Conservation (phyloP, 192 early-diverging fungal genomes). For the Coemansia sp. region DNA sequence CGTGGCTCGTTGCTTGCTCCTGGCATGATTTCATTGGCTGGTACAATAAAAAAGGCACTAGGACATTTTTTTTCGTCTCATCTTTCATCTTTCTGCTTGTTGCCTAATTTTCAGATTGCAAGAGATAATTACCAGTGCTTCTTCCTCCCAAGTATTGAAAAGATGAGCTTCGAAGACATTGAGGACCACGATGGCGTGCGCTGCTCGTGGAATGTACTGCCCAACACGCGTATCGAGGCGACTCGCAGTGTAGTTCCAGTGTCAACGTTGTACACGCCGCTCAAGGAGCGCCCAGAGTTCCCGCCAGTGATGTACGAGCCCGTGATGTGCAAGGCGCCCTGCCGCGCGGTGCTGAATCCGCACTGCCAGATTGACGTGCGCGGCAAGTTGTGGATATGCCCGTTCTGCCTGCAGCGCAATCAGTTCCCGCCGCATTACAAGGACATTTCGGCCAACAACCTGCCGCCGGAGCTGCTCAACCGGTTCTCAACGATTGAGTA, state of each 20-base stretch:
- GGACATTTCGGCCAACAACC: constrained; percentile 87
- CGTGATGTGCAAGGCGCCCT: constrained; percentile 94
- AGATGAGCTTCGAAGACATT: constrained; percentile 85
- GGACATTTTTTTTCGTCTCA: constrained; percentile 1
- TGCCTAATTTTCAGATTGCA: not conserved
- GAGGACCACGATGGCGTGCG: constrained; percentile 95
- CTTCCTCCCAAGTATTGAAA: too few species aligned
- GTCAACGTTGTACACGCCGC: constrained; percentile 85
- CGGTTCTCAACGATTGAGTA: constrained; percentile 98
- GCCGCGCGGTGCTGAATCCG: constrained; percentile 94
- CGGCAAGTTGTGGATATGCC: constrained; percentile 96
- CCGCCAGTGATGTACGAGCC: constrained; percentile 93
- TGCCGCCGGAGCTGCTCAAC: constrained; percentile 88
- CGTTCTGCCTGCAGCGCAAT: constrained; percentile 97
- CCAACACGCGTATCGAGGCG: constrained; percentile 87
- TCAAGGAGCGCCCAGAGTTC: constrained; percentile 86
- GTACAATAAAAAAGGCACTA: constrained; percentile 7
- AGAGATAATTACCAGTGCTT: too few species aligned
- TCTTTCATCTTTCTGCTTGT: not conserved
- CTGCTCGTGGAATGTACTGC: constrained; percentile 98
- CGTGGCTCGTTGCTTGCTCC: not conserved
- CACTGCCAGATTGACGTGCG: constrained; percentile 98
- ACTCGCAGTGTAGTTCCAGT: constrained; percentile 95
- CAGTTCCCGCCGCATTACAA: constrained; percentile 96
- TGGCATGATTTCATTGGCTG: too few species aligned